These are phyloP conservation scores for Sugiyamaella americana DNA, from an alignment of 805 yeast genomes.

Conservation along the genomic window DNA sequence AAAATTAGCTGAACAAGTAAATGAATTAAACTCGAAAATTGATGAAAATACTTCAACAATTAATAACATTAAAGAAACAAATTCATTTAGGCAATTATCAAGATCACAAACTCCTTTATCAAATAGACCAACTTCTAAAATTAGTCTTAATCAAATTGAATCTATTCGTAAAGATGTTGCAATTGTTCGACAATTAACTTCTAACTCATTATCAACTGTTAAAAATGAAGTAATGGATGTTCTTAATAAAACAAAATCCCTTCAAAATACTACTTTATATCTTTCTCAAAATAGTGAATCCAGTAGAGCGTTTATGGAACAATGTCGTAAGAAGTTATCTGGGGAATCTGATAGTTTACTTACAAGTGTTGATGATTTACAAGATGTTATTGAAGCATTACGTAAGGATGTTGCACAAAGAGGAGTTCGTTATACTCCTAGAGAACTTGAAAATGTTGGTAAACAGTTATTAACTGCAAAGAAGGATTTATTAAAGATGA, in stretches of 20 bases:
- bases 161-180: constrained; percentile 23
- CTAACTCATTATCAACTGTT: constrained; percentile 16
- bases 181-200: constrained; percentile 21
- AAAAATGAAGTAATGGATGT: constrained; percentile 13
- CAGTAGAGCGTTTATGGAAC: constrained; percentile 58
- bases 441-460: constrained; percentile 60
- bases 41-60: constrained; percentile 22
- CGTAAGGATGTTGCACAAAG: constrained; percentile 88
- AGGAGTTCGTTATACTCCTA: constrained; percentile 73
- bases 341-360: constrained; percentile 69
- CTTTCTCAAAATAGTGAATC: constrained; percentile 18
- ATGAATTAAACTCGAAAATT: constrained; percentile 25
- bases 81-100: background rate
- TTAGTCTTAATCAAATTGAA: constrained; percentile 12
- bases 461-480: constrained; percentile 61
- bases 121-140: background rate
- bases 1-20: constrained; percentile 19
- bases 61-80: constrained; percentile 8
- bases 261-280: constrained; percentile 11
- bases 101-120: constrained; percentile 1
- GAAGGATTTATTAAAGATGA: constrained; percentile 45
- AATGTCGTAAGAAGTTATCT: constrained; percentile 65
- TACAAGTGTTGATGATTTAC: constrained; percentile 81
- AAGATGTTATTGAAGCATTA: constrained; percentile 83
- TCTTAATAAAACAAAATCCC: constrained; percentile 13